Evolutionary conservation across 371 early-diverging fungal species (phyloP), one percentile per base, ranked within the genome.

Genomic region (Mucor plumbeus): DNA sequence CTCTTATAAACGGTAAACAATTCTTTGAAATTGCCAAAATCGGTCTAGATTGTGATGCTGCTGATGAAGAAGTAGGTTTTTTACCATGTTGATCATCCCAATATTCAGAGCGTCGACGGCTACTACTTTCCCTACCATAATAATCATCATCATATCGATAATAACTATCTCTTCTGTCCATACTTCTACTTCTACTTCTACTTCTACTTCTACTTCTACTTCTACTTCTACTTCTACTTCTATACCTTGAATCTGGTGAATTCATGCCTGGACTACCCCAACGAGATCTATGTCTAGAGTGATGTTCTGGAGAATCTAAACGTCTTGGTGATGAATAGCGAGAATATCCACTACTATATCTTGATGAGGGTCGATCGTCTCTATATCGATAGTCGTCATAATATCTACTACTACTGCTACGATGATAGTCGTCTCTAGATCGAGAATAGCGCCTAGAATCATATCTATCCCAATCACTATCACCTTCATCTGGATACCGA

Each of bases 1-100:
- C 83, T 31, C 83, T 78, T 41, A 79, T 69, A 58, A 86, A 87
- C 0, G 88, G 88, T 50, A 87, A 63, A 43, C 80, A 82, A 58
- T 83, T 80, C n/a, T 80, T 73, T 26, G 85, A 82, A 33, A 87
- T 87, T 50, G 79, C 67, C 7, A 87, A 72, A 15, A 77, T 84
- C 19, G 87, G 78, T 10, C 73, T 75, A 34, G 69, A 58, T 36
- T 61, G 61, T 35, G 33, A 33, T 14, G 26, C 19, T 33, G 57
- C 15, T 36, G 21, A 2, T 17, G 14, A 10, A 36, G 64, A 21
- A 14, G 65, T n/a, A 11, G 68, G 54, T 17, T 40, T 63, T 36
- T 31, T 26, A 21, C 71, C 36, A n/a, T 71, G 69, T 40, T 66
- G 69, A 10, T 44, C 40, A 13, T 61, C 35, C 68, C 75, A 70